A percentile compares a stretch with the other conserved stretches of the same genome.
Conservation (phyloP, 805 yeast species). For the Monosporozyma unispora region DNA sequence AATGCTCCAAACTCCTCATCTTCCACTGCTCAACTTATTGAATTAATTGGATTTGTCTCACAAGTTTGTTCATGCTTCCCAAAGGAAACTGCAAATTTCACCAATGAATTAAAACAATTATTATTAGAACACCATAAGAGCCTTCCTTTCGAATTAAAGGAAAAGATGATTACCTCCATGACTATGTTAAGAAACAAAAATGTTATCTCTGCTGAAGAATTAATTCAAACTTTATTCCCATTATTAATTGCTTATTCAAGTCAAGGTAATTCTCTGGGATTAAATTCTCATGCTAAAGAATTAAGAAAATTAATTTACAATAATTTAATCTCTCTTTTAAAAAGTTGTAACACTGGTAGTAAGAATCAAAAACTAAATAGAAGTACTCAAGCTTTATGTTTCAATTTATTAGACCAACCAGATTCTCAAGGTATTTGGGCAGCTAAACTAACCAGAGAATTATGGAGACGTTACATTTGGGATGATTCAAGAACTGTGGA, state of each 20-base stretch:
- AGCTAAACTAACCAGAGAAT: conserved; percentile 83
- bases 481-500: conserved; percentile 96
- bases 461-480: conserved; percentile 98
- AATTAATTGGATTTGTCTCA: conserved; percentile 79
- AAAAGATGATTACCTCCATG: conserved; percentile 81
- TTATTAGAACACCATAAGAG: conserved; percentile 70
- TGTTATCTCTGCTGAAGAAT: conserved; percentile 64
- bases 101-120: conserved; percentile 65
- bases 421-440: conserved; percentile 92
- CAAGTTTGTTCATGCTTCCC: conserved; percentile 91
- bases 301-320: conserved; percentile 75
- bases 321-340: conserved; percentile 68
- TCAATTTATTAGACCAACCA: conserved; percentile 72
- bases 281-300: conserved; percentile 63
- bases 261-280: conserved; percentile 34
- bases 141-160: conserved; percentile 76
- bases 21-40: conserved; percentile 49
- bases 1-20: conserved; percentile 17
- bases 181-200: conserved; percentile 86
- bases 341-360: conserved; percentile 77
- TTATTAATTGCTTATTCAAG: conserved; percentile 58
- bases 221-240: conserved; percentile 86
- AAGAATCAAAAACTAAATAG: conserved; percentile 84
- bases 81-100: conserved; percentile 75
- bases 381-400: conserved; percentile 84